Evolutionary conservation across 768 basidiomycete species (phyloP).

Genomic region (Macrolepiota albuminosa): DNA sequence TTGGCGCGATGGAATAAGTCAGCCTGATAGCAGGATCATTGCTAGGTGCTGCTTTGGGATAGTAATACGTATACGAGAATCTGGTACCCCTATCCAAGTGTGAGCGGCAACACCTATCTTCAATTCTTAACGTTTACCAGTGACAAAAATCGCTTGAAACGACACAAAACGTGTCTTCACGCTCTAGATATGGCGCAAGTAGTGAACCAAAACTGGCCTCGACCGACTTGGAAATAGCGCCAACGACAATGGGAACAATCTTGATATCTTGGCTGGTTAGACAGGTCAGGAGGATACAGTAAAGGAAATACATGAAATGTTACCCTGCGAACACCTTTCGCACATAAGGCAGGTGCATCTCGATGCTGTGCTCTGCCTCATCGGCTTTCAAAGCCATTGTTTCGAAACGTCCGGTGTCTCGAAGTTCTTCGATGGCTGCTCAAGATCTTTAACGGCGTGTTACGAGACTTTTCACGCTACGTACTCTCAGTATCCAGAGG

Average conservation of each 20-base stretch:
- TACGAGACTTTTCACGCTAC: slow-evolving; percentile 19
- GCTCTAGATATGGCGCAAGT: slow-evolving; percentile 75
- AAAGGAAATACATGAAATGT: slow-evolving; percentile 7
- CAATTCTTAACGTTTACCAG: slow-evolving; percentile 51
- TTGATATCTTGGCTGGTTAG: slow-evolving; percentile 59
- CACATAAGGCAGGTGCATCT: slow-evolving; percentile 95
- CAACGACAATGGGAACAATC: slow-evolving; percentile 90
- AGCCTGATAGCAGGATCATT: slow-evolving; percentile 44
- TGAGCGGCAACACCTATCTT: background rate
- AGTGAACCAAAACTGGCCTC: slow-evolving; percentile 65
- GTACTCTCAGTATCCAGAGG: slow-evolving; percentile 76
- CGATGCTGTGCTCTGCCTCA: slow-evolving; percentile 94
- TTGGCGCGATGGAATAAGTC: slow-evolving; percentile 36
- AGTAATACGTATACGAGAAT: slow-evolving; percentile 87
- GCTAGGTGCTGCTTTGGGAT: slow-evolving; percentile 54
- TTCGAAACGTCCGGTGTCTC: slow-evolving; percentile 62
- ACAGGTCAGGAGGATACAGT: background rate
- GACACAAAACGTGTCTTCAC: slow-evolving; percentile 80
- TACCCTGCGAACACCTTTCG: slow-evolving; percentile 82
- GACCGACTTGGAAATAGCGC: slow-evolving; percentile 55
- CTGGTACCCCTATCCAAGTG: slow-evolving; percentile 57
- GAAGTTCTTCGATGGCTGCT: slow-evolving; percentile 64
- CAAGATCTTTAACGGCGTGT: background rate
- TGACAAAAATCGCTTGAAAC: slow-evolving; percentile 98
- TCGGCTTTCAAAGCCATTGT: slow-evolving; percentile 65